phyloP scores from a whole-genome alignment of 2,329 filamentous ascomycete species.

The Ophiostoma populinum region DNA sequence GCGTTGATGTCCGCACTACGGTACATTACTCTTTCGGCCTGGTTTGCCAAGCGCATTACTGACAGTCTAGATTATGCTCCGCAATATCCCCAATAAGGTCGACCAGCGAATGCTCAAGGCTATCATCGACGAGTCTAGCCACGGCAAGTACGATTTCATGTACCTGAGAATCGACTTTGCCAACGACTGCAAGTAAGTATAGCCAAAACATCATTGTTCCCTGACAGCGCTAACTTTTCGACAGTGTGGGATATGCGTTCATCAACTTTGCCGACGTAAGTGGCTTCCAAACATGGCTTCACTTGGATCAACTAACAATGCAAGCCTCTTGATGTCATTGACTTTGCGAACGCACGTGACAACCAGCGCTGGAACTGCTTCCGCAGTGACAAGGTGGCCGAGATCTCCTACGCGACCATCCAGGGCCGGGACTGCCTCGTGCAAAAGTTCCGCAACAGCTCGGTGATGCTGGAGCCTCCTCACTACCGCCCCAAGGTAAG shows the following conservation, averaged over 20 bases:
- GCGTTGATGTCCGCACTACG: slow-evolving; percentile 58
- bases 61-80: slow-evolving; percentile 59
- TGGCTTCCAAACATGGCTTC: slow-evolving; percentile 1
- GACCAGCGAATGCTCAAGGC: slow-evolving; percentile 60
- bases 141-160: slow-evolving; percentile 82
- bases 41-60: background rate
- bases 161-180: slow-evolving; percentile 84
- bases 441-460: slow-evolving; percentile 92
- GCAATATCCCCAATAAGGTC: slow-evolving; percentile 87
- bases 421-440: slow-evolving; percentile 84
- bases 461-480: slow-evolving; percentile 75
- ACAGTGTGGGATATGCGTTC: slow-evolving; percentile 87
- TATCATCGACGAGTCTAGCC: slow-evolving; percentile 62
- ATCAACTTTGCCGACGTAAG: slow-evolving; percentile 80
- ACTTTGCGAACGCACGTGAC: slow-evolving; percentile 52
- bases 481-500: slow-evolving; percentile 69
- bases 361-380: slow-evolving; percentile 67
- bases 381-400: slow-evolving; percentile 68
- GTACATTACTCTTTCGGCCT: slow-evolving; percentile 26
- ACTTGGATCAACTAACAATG: slow-evolving; percentile 3
- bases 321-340: slow-evolving; percentile 55
- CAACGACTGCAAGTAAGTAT: slow-evolving; percentile 69
- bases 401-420: slow-evolving; percentile 93
- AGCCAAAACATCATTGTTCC: background rate
- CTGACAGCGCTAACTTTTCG: slow-evolving; percentile 13